Evolutionary conservation across 2,329 filamentous ascomycete species (phyloP), one percentile per base, ranked within the genome.

Genomic region (Neoascochyta sp.): DNA sequence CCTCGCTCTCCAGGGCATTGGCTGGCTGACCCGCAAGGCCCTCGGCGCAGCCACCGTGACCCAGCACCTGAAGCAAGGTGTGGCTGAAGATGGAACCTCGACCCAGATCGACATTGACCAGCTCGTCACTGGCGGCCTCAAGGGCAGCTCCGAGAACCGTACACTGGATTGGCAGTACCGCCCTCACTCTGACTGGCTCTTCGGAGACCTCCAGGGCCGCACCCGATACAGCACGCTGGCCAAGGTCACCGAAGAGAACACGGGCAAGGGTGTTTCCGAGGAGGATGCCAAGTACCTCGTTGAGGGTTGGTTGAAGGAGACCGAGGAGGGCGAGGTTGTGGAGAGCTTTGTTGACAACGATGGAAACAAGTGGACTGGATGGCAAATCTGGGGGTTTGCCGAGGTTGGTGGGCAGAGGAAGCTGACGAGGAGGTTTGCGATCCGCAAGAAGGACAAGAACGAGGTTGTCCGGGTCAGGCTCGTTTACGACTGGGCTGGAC

Each of bases 141-240:
- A 76, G 53, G 80, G 78, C 50, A 88, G 73, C 11, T 65, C 65
- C 11, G 81, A 85, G 57, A 52, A 64, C 6, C 74, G 81, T 26
- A 63, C 54, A 1, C 61, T 82, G 3, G 72, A 82, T 55, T 79
- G 73, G 66, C 58, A 63, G 14, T 71, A 64, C 32, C 80, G 82
- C 47, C 74, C 76, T 41, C 85, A 89, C 68, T 68, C 67, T 14
- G 87, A 95, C 69, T 81, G 80, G 71, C 75, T 94, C 45, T 95
- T 93, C 60, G 88, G 88, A 36, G 67, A 65, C 32, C 74, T 92
- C 41, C 68, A 69, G 29, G 85, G 83, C 34, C 71, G 70, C 38
- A 76, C 73, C 23, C 64, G 68, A 24, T 79, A 73, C 57, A 50
- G 34, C n/a, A 59, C 65, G 19, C 43, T 65, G 7, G 32, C 42